These are phyloP conservation scores for Vanderwaltozyma yarrowii DNA, from an alignment of 805 yeast species.

Conservation along the genomic window DNA sequence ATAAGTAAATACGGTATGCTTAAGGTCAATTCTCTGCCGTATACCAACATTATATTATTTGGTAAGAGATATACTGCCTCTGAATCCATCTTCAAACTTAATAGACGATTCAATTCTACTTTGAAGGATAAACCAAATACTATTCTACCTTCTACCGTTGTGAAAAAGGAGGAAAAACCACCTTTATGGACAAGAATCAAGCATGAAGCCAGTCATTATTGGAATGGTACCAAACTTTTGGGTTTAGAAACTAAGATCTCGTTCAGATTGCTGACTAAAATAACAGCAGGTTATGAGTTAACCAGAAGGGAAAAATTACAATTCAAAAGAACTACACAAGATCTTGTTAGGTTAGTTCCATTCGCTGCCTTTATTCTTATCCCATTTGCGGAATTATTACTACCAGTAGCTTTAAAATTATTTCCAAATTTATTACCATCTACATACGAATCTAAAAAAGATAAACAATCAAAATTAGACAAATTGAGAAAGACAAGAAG, in stretches of 20 bases:
- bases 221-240: conserved; percentile 91
- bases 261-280: conserved; percentile 64
- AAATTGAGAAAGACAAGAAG: conserved; percentile 52
- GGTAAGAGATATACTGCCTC: too few species aligned
- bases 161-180: conserved; percentile 28
- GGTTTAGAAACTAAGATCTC: conserved; percentile 87
- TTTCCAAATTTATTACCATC: conserved; percentile 94
- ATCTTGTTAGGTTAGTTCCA: conserved; percentile 81
- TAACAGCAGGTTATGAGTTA: conserved; percentile 83
- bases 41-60: too few species aligned
- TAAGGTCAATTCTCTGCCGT: too few species aligned
- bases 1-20: too few species aligned
- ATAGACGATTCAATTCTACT: not conserved
- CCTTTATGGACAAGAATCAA: conserved; percentile 77
- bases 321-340: conserved; percentile 76
- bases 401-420: conserved; percentile 82
- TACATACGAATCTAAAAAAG: conserved; percentile 65
- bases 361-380: conserved; percentile 81
- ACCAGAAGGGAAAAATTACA: conserved; percentile 86
- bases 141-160: not conserved
- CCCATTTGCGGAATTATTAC: conserved; percentile 87
- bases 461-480: conserved; percentile 47
- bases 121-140: not conserved
- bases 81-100: too few species aligned
- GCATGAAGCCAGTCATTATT: conserved; percentile 82